Base-by-base conservation (phyloP, 2,329 filamentous ascomycete species). In the Trichothecium sympodiale region DNA sequence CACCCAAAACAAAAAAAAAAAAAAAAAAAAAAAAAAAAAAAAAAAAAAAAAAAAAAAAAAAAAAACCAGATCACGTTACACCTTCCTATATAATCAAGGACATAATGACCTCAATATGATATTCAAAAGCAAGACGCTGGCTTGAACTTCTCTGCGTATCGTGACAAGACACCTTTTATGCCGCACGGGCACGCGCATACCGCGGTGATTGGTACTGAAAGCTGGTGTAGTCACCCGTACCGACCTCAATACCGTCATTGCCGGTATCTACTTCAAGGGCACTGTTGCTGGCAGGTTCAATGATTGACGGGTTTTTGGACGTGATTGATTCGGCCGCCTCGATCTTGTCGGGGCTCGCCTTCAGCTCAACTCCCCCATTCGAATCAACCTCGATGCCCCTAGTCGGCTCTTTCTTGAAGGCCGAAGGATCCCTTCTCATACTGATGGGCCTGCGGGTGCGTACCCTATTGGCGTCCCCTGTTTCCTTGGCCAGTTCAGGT, bases 381-480 rank as follows among this genome's bases (percentile, higher is more conserved):
- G 46, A 41, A 5, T 39, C 20, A 10, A 25, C 20, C 20, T 25
- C 9, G 33, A 34, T 37, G n/a, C 43, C 34, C 12, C 39, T 30
- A n/a, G 41, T 42, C n/a, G 42, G 45, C 9, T 54, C 47, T 39
- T 54, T 54, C 15, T 50, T 44, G 20, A 50, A 46, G 20, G 44
- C 44, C 2, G 54, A 44, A 40, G 58, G 47, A 31, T 67, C 68
- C 41, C 63, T 62, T 31, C 71, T 62, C 60, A 75, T 68, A 42
- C 62, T 71, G 38, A 67, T 66, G 25, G 68, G 65, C 13, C 71
- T 63, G 40, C 65, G 68, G 29, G 64, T 70, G 31, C 71, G 60
- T 13, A 60, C 51, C 49, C 64, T 67, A 25, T 49, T 48, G 28
- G 60, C 48, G 20, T 65, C 63, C 12, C 45, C 46, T 4, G 48